phyloP scores from a whole-genome alignment of 257 asterid species.

The Coffea canephora region DNA sequence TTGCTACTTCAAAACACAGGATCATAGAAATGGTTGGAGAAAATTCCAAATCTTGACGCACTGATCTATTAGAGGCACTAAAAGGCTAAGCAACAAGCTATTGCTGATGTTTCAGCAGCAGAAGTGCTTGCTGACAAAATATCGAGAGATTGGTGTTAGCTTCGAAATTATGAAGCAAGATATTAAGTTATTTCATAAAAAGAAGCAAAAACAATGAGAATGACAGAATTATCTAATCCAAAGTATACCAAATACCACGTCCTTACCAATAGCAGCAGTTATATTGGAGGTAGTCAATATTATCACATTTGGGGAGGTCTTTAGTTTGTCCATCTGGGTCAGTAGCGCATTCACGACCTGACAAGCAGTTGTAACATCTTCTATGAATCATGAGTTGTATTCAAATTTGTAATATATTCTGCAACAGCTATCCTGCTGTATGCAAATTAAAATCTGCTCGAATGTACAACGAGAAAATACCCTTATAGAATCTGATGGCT shows the following conservation, averaged over 20 bases:
- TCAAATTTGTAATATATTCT: neutral
- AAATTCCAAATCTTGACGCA: neutral
- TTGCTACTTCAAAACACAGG: no score
- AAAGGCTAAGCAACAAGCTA: neutral
- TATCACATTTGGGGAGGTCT: constrained; percentile 85
- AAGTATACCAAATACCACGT: neutral
- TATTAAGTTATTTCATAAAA: neutral
- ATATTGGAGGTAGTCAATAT: constrained; percentile 94
- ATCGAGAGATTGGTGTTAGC: neutral
- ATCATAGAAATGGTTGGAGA: neutral
- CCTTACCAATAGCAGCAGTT: constrained; percentile 92
- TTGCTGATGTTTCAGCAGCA: neutral
- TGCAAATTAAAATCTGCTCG: neutral
- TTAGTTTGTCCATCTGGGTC: constrained; percentile 94
- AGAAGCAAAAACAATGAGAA: neutral
- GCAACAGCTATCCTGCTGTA: neutral
- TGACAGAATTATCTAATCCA: neutral
- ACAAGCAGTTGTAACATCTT: constrained; percentile 16
- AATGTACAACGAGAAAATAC: constrained; percentile 35
- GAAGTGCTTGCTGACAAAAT: neutral
- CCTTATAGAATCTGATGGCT: constrained; percentile 99
- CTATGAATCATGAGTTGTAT: neutral
- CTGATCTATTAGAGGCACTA: neutral
- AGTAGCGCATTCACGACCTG: constrained; percentile 98
- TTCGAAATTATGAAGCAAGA: neutral